Evolutionary conservation across 2,329 filamentous ascomycete genomes (phyloP), one percentile per base, ranked within the genome.

Genomic region (Trichoderma harzianum): DNA sequence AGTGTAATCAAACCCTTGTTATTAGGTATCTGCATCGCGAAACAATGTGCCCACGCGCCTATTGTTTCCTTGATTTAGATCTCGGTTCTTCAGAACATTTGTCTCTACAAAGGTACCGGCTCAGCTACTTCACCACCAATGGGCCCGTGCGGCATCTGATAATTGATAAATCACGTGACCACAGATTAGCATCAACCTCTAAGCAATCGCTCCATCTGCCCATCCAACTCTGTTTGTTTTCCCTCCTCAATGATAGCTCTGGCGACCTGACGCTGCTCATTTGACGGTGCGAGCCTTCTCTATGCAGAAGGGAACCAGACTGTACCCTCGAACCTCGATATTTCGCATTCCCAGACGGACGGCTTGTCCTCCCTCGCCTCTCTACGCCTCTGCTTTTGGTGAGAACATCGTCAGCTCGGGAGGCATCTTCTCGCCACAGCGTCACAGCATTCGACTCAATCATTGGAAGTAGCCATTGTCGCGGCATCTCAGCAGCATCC

Each of bases 181-280:
- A 1, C 0, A 36, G 53, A 62, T 53, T 62, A 53, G 55, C 67
- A 62, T 34, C 39, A 61, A 62, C 67, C 57, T 61, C 57, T 39
- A 11, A 53, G 28, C 36, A 53, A 39, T 60, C 57, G 55, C 36
- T 69, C 16, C 36, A 26, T 30, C 57, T 69, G 65, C 55, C 16
- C 26, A 51, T 69, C 21, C 55, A 51, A 24, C 57, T 16, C 55
- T 16, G 32, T 51, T 62, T 51, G 39, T 28, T 61, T 69, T 69
- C 57, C 55, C 21, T 62, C 43, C 58, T 36, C 64, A 60, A 51
- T 51, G 66, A 18, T n/a, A 16, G 21, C 6, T 62, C 28, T 69
- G 67, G 57, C 32, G 57, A 61, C 57, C 57, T 62, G 57, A 69
- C 53, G 36, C 67, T 39, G 67, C 55, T 62, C 57, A 30, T 18